Base-by-base conservation (phyloP, 805 yeast species). In the Candida chilensis region DNA sequence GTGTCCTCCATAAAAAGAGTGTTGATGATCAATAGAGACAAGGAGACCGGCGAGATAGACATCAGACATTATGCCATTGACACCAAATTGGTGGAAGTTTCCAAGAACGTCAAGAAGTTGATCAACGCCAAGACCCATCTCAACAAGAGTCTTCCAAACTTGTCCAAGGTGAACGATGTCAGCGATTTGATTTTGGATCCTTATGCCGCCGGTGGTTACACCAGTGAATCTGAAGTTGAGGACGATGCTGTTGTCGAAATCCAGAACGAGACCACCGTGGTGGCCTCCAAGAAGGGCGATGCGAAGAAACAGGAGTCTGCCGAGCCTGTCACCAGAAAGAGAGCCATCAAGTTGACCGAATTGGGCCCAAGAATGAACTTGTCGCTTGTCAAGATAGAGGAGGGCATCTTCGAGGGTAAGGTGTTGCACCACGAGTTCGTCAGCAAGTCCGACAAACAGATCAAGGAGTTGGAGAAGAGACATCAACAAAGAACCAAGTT, bases 161-260 rank as follows among this genome's bases (percentile, higher is more conserved):
- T 88, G 49, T 59, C 73, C 20, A 66, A 61, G 22, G 76, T 76
- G 27, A 60, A 62, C 24, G 97, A 88, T 50, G 83, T 88, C 24
- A 71, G 94, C 5, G 95, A 90, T 42, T 70, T 82, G 39, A 65
- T 90, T 32, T 63, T 86, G 32, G 96, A 87, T 48, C 87, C 87
- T 3, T 83, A 83, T 47, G 78, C 88, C 16, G 75, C 76, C 21
- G 85, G 80, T 20, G 85, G 78, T 2, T 75, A 78, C 48, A 85
- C 96, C 2, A 78, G 92, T 28, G 98, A 90, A 45, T 81, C 94
- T 4, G 98, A 90, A 61, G 76, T 87, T 27, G 97, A 92, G 46
- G 96, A 88, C 37, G 96, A 88, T 40, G 84, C 77, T 16, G 68
- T 80, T 31, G 90, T 85, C 18, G 85, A 77, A 40, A 64, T 81